Evolutionary conservation across 2,329 filamentous ascomycete species (phyloP).

Genomic region (Hypomyces rosellus): DNA sequence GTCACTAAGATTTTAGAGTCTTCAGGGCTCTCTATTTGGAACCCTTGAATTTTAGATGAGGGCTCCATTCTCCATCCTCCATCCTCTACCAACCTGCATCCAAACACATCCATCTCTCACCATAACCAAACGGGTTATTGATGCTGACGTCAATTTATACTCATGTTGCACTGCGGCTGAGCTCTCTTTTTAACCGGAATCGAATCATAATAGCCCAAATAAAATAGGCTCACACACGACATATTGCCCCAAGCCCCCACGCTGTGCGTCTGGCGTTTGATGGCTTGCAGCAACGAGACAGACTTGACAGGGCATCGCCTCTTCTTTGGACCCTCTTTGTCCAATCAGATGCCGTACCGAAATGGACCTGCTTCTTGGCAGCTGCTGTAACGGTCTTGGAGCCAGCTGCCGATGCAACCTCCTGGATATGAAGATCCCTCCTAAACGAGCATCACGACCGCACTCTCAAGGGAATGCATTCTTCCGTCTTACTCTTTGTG

Average conservation of each 20-base stretch:
- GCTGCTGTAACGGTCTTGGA: background rate
- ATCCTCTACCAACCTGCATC: too few species aligned
- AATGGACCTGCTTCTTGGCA: background rate
- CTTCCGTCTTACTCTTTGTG: slow-evolving; percentile 5
- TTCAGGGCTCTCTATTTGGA: too few species aligned
- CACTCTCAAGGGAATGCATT: background rate
- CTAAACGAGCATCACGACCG: too few species aligned
- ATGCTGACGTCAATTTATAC: background rate
- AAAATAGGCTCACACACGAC: background rate
- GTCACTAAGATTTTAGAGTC: too few species aligned
- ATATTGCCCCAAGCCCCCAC: background rate
- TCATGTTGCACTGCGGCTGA: slow-evolving; percentile 9
- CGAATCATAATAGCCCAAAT: background rate
- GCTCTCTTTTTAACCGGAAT: background rate
- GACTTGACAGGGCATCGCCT: background rate
- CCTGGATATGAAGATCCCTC: background rate
- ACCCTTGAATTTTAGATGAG: too few species aligned
- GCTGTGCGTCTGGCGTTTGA: too few species aligned
- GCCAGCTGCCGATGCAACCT: background rate
- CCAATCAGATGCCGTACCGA: background rate
- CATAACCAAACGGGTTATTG: too few species aligned
- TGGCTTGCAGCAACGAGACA: too few species aligned
- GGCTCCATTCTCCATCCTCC: too few species aligned
- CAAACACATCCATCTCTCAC: too few species aligned
- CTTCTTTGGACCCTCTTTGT: background rate